These are phyloP conservation scores for Nicotiana knightiana DNA, from an alignment of 257 asterid genomes.

Conservation along the genomic window DNA sequence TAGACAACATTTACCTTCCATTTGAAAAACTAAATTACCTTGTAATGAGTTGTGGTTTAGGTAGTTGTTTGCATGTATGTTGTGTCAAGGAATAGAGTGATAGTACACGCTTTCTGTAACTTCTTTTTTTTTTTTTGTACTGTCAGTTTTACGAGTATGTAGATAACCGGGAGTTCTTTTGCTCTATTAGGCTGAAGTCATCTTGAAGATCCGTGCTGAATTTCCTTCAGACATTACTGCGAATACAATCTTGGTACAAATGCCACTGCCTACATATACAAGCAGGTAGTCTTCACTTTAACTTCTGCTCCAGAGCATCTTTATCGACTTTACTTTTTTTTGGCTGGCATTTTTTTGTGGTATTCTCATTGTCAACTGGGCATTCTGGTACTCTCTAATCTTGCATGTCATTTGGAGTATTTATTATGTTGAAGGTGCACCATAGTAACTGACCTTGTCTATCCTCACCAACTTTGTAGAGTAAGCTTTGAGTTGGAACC, in stretches of 20 bases:
- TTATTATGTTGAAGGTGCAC: background rate
- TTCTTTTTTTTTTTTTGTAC: background rate
- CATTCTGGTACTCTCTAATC: background rate
- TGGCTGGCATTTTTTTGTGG: background rate
- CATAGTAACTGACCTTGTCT: background rate
- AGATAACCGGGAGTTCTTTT: conserved; percentile 17
- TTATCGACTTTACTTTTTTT: background rate
- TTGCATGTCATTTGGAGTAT: background rate
- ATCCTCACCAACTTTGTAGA: conserved; percentile 31
- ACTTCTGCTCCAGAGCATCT: background rate
- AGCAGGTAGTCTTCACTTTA: conserved; percentile 46
- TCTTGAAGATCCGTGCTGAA: conserved; percentile 91
- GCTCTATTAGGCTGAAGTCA: conserved; percentile 79
- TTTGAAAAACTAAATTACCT: background rate
- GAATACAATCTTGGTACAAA: conserved; percentile 78
- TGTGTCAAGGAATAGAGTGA: background rate
- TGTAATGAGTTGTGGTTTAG: background rate
- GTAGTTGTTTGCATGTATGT: background rate
- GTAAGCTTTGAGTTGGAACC: conserved; percentile 91
- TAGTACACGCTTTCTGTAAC: background rate
- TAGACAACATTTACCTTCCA: conserved; percentile 15
- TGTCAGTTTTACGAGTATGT: conserved; percentile 13
- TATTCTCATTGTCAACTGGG: background rate
- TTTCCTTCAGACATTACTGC: conserved; percentile 83
- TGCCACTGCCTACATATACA: conserved; percentile 93